phyloP scores from a whole-genome alignment of 306 rosid genomes.

The Luffa aegyptiaca region DNA sequence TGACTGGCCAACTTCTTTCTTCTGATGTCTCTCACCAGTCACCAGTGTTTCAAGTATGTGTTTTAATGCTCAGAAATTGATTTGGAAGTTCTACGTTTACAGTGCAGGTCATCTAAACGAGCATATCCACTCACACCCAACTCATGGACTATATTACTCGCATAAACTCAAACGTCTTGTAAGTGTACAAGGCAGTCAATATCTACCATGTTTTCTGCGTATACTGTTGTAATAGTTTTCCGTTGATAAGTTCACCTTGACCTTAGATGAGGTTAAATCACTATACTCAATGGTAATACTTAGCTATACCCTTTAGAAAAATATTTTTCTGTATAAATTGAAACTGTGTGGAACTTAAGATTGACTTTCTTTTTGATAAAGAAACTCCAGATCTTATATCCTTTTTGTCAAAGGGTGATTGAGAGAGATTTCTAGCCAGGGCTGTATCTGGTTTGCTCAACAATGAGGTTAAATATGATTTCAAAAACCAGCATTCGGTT shows the following conservation, averaged over 20 bases:
- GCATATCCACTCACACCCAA: constrained; percentile 52
- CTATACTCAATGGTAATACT: neutral
- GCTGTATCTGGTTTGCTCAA: neutral
- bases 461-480: neutral
- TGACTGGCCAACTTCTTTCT: neutral
- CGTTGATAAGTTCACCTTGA: neutral
- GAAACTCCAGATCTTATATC: neutral
- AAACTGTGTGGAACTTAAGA: neutral
- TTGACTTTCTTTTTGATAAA: neutral
- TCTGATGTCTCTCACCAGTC: neutral
- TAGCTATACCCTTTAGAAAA: neutral
- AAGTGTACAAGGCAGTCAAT: constrained; percentile 12
- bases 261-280: neutral
- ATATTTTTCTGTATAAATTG: neutral
- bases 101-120: constrained; percentile 81
- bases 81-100: constrained; percentile 15
- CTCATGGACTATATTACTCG: constrained; percentile 65
- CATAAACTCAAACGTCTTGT: constrained; percentile 80
- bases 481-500: neutral
- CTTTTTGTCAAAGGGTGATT: neutral
- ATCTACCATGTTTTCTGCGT: neutral
- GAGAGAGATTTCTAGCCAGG: neutral
- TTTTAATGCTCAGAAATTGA: neutral
- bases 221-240: neutral
- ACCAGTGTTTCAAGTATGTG: neutral